Evolutionary conservation across 2,329 filamentous ascomycete genomes (phyloP).

Genomic region (Aspergillus luchuensis): DNA sequence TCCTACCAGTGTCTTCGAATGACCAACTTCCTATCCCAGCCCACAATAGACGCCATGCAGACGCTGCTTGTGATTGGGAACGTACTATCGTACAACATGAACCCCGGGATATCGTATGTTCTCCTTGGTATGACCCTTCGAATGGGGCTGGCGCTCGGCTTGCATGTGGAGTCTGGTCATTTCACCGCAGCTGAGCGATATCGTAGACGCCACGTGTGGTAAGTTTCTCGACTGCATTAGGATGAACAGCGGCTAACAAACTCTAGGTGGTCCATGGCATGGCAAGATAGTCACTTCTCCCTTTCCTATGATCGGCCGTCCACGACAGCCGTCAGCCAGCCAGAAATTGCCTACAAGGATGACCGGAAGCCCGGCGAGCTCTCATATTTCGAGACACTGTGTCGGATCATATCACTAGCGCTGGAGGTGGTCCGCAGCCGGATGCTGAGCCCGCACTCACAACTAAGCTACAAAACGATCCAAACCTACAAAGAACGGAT

Average conservation of each 20-base stretch:
- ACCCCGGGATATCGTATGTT: slow-evolving; percentile 65
- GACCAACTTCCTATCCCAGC: slow-evolving; percentile 65
- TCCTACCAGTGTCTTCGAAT: slow-evolving; percentile 66
- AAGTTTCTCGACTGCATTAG: slow-evolving; percentile 14
- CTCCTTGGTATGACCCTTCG: slow-evolving; percentile 61
- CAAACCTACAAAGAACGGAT: slow-evolving; percentile 60
- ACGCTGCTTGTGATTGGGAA: slow-evolving; percentile 64
- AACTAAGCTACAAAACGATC: slow-evolving; percentile 57
- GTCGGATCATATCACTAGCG: slow-evolving; percentile 55
- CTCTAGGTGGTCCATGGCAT: slow-evolving; percentile 61
- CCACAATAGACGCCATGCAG: slow-evolving; percentile 63
- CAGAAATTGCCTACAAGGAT: slow-evolving; percentile 53
- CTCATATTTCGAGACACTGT: slow-evolving; percentile 61
- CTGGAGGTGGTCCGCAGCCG: slow-evolving; percentile 63
- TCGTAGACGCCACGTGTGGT: slow-evolving; percentile 49
- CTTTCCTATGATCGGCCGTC: slow-evolving; percentile 64
- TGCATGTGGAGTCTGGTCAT: slow-evolving; percentile 60
- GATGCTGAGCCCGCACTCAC: slow-evolving; percentile 55
- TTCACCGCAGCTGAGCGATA: slow-evolving; percentile 53
- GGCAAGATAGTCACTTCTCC: slow-evolving; percentile 66
- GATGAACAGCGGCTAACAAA: background rate
- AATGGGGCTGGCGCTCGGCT: slow-evolving; percentile 61
- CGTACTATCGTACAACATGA: slow-evolving; percentile 65
- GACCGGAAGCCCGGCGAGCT: slow-evolving; percentile 52
- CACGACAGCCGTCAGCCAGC: slow-evolving; percentile 56